phyloP scores from a whole-genome alignment of 2,329 filamentous ascomycete species.

The Zasmidium cellare region DNA sequence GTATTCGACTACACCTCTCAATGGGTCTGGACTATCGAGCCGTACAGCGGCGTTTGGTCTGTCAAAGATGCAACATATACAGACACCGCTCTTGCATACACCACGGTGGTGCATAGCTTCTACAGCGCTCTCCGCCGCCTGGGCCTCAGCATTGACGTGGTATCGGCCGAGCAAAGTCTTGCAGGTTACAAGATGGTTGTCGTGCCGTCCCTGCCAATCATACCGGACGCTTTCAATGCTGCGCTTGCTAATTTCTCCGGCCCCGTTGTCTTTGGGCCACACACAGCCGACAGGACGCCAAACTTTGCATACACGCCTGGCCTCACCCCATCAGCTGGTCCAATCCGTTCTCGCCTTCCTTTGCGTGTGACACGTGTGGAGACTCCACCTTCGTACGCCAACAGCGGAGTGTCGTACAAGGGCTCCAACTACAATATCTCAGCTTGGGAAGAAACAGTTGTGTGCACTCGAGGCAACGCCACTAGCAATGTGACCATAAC shows the following conservation, averaged over 20 bases:
- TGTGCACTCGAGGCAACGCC: conserved; percentile 15
- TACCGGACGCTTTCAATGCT: conserved; percentile 18
- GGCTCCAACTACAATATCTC: conserved; percentile 22
- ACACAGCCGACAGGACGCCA: conserved; percentile 20
- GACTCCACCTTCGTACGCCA: conserved; percentile 21
- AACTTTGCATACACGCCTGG: conserved; percentile 24
- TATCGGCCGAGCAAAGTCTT: conserved; percentile 21
- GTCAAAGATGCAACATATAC: conserved; percentile 22
- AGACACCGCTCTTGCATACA: conserved; percentile 16
- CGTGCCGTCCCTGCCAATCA: conserved; percentile 25
- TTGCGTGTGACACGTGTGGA: conserved; percentile 24
- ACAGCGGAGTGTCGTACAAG: conserved; percentile 21
- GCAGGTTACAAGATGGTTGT: conserved; percentile 24
- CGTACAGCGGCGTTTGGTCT: conserved; percentile 23
- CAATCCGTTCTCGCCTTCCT: conserved; percentile 15
- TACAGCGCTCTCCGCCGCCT: conserved; percentile 25
- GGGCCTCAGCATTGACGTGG: conserved; percentile 24
- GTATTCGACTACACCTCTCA: conserved; percentile 24
- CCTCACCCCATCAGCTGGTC: conserved; percentile 19
- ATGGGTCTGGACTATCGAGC: conserved; percentile 27
- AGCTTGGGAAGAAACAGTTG: conserved; percentile 21
- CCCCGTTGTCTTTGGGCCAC: conserved; percentile 21
- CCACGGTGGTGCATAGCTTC: conserved; percentile 22
- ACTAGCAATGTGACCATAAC: conserved; percentile 18
- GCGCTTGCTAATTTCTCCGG: conserved; percentile 17